These are phyloP conservation scores for Ramularia endophylla DNA, from an alignment of 2,329 filamentous ascomycete genomes.

Conservation along the genomic window DNA sequence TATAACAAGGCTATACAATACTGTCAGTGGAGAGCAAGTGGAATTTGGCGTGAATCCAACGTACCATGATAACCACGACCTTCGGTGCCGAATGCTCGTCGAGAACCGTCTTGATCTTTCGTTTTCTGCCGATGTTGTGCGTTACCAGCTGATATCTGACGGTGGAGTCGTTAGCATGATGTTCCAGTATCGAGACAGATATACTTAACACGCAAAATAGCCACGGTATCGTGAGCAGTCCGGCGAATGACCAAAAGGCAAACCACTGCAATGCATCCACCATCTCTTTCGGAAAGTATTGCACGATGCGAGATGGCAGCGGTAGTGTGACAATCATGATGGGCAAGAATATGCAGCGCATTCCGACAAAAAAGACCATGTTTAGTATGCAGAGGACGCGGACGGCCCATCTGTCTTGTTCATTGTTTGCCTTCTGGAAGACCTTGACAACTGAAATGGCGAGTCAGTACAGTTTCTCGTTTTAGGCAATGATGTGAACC, in stretches of 20 bases:
- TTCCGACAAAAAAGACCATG: slow-evolving; percentile 62
- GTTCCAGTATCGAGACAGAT: too few species aligned
- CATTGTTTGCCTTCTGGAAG: slow-evolving; percentile 71
- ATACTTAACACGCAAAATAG: slow-evolving; percentile 65
- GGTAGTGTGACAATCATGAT: slow-evolving; percentile 93
- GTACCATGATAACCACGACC: slow-evolving; percentile 93
- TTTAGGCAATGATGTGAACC: too few species aligned
- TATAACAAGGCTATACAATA: slow-evolving; percentile 96
- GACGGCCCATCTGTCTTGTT: slow-evolving; percentile 62
- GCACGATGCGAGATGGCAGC: slow-evolving; percentile 64
- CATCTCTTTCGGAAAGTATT: slow-evolving; percentile 64
- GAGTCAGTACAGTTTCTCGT: too few species aligned
- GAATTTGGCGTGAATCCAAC: too few species aligned
- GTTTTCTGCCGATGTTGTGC: slow-evolving; percentile 73
- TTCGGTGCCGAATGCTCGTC: slow-evolving; percentile 86
- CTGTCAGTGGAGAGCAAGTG: too few species aligned
- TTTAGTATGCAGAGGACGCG: slow-evolving; percentile 71
- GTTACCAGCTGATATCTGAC: slow-evolving; percentile 71
- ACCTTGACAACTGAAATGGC: slow-evolving; percentile 86
- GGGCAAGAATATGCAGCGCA: slow-evolving; percentile 85
- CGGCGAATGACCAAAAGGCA: slow-evolving; percentile 88
- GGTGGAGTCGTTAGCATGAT: too few species aligned
- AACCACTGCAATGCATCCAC: slow-evolving; percentile 82
- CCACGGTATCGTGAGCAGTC: slow-evolving; percentile 82
- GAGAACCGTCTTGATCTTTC: slow-evolving; percentile 75